Conservation (phyloP, 495 filamentous ascomycete species). For the Aspergillus hancockii region DNA sequence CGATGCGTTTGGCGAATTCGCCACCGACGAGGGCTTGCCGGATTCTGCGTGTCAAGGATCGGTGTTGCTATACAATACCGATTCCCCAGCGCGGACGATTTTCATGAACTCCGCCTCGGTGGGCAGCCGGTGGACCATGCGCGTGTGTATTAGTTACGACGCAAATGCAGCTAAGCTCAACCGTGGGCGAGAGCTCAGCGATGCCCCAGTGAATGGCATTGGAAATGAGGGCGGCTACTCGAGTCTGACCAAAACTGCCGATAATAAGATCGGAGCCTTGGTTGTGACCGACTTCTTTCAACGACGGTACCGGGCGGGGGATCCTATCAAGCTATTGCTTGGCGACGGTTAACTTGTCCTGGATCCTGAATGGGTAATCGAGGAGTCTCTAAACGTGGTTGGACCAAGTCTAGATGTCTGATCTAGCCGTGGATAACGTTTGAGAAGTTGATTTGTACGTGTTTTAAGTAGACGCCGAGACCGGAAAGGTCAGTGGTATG, state of each 20-base stretch:
- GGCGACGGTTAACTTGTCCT: constrained; percentile 14
- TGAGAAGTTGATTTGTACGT: too few relatives aligned
- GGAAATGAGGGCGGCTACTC: constrained; percentile 14
- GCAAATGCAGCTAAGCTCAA: constrained; percentile 4
- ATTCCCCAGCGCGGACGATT: neutral
- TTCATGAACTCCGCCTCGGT: constrained; percentile 9
- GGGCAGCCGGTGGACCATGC: constrained; percentile 3
- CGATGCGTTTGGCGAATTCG: constrained; percentile 8
- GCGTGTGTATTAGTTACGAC: constrained; percentile 8
- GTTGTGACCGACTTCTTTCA: constrained; percentile 12
- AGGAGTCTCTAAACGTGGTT: too few relatives aligned
- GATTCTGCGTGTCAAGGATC: constrained; percentile 11
- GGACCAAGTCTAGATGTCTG: too few relatives aligned
- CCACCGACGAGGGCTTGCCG: constrained; percentile 4
- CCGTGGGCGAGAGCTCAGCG: constrained; percentile 5
- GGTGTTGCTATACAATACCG: constrained; percentile 3
- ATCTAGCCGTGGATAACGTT: too few relatives aligned
- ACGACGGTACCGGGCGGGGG: constrained; percentile 2
- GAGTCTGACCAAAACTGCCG: constrained; percentile 11
- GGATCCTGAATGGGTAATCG: constrained; percentile 11
- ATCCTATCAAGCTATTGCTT: constrained; percentile 9
- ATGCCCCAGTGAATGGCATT: constrained; percentile 1
- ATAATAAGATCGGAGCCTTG: constrained; percentile 10
- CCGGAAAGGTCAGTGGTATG: too few relatives aligned
- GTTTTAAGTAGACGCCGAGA: too few relatives aligned